Percentiles rank a stretch among this genome's conserved stretches.
These are phyloP conservation scores for Parascedosporium putredinis DNA, from an alignment of 2,329 filamentous ascomycete species.

Conservation along the genomic window DNA sequence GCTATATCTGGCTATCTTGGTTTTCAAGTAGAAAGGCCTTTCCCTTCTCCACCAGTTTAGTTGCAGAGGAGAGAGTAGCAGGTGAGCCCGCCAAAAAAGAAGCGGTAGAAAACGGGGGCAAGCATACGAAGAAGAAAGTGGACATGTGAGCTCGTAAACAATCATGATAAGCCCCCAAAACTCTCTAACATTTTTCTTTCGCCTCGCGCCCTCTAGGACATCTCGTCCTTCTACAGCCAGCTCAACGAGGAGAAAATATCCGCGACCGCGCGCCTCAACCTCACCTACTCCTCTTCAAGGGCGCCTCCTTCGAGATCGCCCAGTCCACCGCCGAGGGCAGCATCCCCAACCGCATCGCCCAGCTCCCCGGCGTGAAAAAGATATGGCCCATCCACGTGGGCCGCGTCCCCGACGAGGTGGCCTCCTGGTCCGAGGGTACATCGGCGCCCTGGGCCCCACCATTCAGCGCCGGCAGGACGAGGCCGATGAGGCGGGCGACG, in stretches of 20 bases:
- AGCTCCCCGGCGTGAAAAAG: constrained; percentile 19
- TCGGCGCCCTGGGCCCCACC: constrained; percentile 25
- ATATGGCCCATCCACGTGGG: constrained; percentile 32
- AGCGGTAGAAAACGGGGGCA: background rate
- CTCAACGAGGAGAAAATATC: constrained; percentile 15
- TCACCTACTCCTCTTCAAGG: constrained; percentile 44
- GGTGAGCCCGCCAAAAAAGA: background rate
- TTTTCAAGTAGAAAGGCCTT: too few relatives aligned
- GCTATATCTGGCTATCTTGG: too few relatives aligned
- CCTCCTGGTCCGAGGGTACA: constrained; percentile 30
- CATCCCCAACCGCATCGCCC: constrained; percentile 4
- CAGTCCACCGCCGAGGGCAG: constrained; percentile 31
- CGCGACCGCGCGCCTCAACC: constrained; percentile 31
- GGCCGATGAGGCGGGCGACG: background rate
- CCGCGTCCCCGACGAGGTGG: constrained; percentile 38
- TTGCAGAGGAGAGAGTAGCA: too few relatives aligned
- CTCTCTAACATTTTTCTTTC: background rate
- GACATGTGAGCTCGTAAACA: too few relatives aligned
- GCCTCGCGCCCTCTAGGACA: background rate
- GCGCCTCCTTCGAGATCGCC: constrained; percentile 41
- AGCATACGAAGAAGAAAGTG: too few relatives aligned
- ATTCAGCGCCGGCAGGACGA: constrained; percentile 4
- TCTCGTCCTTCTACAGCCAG: constrained; percentile 3
- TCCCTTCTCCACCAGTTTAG: too few relatives aligned
- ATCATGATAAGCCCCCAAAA: too few relatives aligned